These are phyloP conservation scores for Starmerella potacharoeniae DNA, from an alignment of 805 yeast species.

Conservation along the genomic window DNA sequence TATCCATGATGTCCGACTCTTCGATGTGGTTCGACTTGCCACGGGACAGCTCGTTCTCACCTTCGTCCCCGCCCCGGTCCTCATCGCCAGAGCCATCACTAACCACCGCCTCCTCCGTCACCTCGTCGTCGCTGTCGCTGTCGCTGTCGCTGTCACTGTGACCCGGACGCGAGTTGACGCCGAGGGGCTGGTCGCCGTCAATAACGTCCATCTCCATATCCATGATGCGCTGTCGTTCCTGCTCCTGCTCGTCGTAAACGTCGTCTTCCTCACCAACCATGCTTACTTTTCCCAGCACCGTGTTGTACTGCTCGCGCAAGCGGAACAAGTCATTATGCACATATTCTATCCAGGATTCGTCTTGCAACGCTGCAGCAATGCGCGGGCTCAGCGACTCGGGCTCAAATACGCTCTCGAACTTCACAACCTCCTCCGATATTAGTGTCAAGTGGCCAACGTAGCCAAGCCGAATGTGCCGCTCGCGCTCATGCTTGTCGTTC, in stretches of 20 bases:
- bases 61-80: conserved; percentile 10
- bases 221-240: conserved; percentile 23
- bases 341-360: conserved; percentile 66
- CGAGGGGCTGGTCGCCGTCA: conserved; percentile 10
- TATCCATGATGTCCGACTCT: background rate
- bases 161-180: background rate
- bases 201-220: conserved; percentile 23
- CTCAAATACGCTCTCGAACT: conserved; percentile 54
- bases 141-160: conserved; percentile 24
- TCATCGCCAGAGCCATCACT: conserved; percentile 24
- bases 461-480: conserved; percentile 61
- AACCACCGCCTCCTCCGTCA: conserved; percentile 17
- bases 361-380: conserved; percentile 38
- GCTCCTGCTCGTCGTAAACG: conserved; percentile 17
- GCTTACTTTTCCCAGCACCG: conserved; percentile 63
- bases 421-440: conserved; percentile 91
- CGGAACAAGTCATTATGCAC: conserved; percentile 74
- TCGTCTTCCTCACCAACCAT: conserved; percentile 30
- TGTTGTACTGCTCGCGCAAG: conserved; percentile 87
- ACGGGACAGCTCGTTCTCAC: background rate
- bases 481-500: conserved; percentile 50
- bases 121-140: conserved; percentile 21
- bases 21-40: background rate
- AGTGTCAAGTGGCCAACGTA: conserved; percentile 95
- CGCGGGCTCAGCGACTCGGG: conserved; percentile 48